These are phyloP conservation scores for Tulasnella sp. DNA, from an alignment of 768 basidiomycete genomes.

Conservation along the genomic window DNA sequence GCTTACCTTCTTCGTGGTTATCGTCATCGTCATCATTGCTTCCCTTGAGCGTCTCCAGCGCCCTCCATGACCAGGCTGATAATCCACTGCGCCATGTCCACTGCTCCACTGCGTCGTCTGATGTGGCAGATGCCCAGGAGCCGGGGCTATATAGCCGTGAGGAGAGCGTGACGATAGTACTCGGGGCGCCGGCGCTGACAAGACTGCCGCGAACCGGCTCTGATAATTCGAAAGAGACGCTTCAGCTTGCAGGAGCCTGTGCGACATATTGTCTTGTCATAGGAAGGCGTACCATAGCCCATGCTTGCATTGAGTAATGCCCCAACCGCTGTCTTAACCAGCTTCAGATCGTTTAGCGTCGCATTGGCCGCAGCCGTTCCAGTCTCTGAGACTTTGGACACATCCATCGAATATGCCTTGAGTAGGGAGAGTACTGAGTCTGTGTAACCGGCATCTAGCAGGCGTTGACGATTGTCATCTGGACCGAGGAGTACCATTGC, in stretches of 20 bases:
- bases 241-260: not conserved
- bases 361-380: conserved; percentile 14
- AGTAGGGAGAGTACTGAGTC: conserved; percentile 41
- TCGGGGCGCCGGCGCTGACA: conserved; percentile 55
- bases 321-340: conserved; percentile 69
- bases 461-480: conserved; percentile 66
- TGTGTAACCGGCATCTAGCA: conserved; percentile 62
- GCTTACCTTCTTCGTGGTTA: conserved; percentile 12
- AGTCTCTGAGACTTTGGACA: conserved; percentile 28
- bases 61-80: conserved; percentile 69
- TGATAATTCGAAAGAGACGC: conserved; percentile 24
- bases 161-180: conserved; percentile 58
- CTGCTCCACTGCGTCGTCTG: conserved; percentile 33
- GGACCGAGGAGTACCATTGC: not conserved
- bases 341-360: conserved; percentile 51
- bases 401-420: conserved; percentile 56
- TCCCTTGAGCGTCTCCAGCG: conserved; percentile 56
- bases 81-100: conserved; percentile 58
- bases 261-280: not conserved
- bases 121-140: conserved; percentile 40
- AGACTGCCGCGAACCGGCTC: conserved; percentile 63
- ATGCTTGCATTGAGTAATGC: conserved; percentile 69
- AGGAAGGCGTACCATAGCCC: conserved; percentile 52
- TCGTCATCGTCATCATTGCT: conserved; percentile 41
- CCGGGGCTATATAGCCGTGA: conserved; percentile 63